Percentiles rank a stretch among this genome's conserved stretches.
Conservation (phyloP, 2,329 filamentous ascomycete genomes). For the Fusarium coffeatum region DNA sequence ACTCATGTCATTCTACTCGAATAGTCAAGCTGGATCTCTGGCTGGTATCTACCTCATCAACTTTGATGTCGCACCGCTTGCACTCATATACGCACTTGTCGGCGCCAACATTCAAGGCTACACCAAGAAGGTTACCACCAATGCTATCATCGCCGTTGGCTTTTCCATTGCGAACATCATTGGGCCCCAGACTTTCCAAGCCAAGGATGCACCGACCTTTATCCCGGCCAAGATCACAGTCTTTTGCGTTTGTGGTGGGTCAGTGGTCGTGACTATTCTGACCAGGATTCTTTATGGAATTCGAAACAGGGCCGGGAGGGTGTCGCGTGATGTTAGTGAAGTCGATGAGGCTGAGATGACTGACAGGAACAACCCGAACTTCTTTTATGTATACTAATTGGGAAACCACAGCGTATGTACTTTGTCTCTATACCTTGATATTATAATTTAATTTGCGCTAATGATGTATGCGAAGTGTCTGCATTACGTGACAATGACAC, state of each 20-base stretch:
- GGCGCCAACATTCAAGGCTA: slow-evolving; percentile 15
- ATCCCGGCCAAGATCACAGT: slow-evolving; percentile 9
- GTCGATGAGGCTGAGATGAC: not conserved
- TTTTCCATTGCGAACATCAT: slow-evolving; percentile 21
- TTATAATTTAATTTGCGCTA: too few species aligned
- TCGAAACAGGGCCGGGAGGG: not conserved
- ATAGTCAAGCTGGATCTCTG: slow-evolving; percentile 3
- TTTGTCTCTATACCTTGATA: too few species aligned
- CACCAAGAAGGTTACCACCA: slow-evolving; percentile 13
- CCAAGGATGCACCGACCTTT: not conserved
- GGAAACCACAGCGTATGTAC: too few species aligned
- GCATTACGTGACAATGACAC: too few species aligned
- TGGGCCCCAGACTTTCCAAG: slow-evolving; percentile 4
- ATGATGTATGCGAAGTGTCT: too few species aligned
- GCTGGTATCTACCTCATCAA: slow-evolving; percentile 14
- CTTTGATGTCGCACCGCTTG: slow-evolving; percentile 9
- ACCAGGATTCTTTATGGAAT: slow-evolving; percentile 4
- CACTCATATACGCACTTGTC: slow-evolving; percentile 4
- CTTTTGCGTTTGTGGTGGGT: slow-evolving; percentile 4
- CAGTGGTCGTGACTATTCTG: not conserved
- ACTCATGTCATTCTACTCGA: slow-evolving; percentile 10
- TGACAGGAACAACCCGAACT: slow-evolving; percentile 15
- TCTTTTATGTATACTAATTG: slow-evolving; percentile 7
- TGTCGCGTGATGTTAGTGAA: not conserved
- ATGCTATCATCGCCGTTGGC: slow-evolving; percentile 7